Base-by-base conservation (phyloP, 495 filamentous ascomycete genomes). In the Hypoxylon subgilvum region DNA sequence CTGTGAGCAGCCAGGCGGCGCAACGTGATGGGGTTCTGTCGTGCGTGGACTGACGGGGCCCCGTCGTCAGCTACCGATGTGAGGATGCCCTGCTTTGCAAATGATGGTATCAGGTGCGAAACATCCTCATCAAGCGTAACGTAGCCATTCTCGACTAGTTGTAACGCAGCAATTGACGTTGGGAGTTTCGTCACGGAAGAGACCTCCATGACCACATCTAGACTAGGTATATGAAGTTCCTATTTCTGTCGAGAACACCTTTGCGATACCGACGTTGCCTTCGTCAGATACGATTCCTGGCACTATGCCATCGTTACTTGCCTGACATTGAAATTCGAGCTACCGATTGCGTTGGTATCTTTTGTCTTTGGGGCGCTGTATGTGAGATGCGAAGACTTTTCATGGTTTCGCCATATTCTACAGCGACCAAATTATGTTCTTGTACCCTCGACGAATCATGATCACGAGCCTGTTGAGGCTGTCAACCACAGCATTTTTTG, bases 121-220 rank as follows among this genome's bases (percentile, higher is more conserved):
- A 74, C 17, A 57, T 76, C 69, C 42, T 57, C 64, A 19, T 74
- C 73, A 17, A 75, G 70, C 16, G 54, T 48, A 25, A 76, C 8
- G n/a, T 66, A 52, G 32, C 62, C 67, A 10, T 57, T 52, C 2
- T 76, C 71, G 32, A 78, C 64, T 22, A 76, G 65, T 27, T 74
- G 75, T 17, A 75, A 44, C 2, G 63, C 45, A 10, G 60, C 53
- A 54, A 73, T 46, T 8, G 69, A 46, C 17, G 74, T 75, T 16
- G 68, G 49, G 42, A 78, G 61, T 18, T 76, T 76, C 9, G 72
- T 71, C 57, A 67, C 60, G 30, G 72, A 74, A 21, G 67, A 62
- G 1, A 74, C 40, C 25, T 56, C 42, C 50, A 73, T 60, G n/a
- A 72, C 44, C 1, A 57, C 61, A 54, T 73, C 52, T 9, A 54